Evolutionary conservation across 129 eudicot species (phyloP).

Genomic region (Helianthus annuus): DNA sequence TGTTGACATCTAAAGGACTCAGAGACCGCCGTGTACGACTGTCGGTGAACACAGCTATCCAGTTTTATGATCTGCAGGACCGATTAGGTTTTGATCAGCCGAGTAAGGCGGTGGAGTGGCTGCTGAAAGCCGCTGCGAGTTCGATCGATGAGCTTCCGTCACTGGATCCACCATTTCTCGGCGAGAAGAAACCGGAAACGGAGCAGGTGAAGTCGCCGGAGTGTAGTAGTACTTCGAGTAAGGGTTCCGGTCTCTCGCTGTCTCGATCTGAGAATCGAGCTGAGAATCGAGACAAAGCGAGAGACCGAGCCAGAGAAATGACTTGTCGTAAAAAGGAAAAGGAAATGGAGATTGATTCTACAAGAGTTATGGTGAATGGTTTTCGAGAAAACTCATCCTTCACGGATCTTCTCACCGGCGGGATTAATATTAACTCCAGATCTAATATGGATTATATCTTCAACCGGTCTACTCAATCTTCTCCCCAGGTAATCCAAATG

Average conservation of each 20-base stretch:
- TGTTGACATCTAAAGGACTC: slow-evolving; percentile 78
- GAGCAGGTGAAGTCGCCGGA: slow-evolving; percentile 51
- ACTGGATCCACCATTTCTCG: slow-evolving; percentile 54
- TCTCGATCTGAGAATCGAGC: slow-evolving; percentile 74
- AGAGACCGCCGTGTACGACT: slow-evolving; percentile 80
- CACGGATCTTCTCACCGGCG: slow-evolving; percentile 75
- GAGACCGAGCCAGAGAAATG: slow-evolving; percentile 81
- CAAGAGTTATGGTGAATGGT: slow-evolving; percentile 9
- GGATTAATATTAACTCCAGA: slow-evolving; percentile 29
- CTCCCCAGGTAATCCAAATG: slow-evolving; percentile 29
- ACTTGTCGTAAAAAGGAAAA: slow-evolving; percentile 67
- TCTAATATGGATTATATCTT: slow-evolving; percentile 62
- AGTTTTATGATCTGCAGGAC: slow-evolving; percentile 89
- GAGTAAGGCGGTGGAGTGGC: slow-evolving; percentile 95
- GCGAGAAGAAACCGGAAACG: slow-evolving; percentile 22
- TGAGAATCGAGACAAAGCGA: slow-evolving; percentile 66
- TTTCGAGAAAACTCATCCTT: slow-evolving; percentile 64
- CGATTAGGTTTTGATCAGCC: slow-evolving; percentile 90
- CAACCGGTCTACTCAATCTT: slow-evolving; percentile 30
- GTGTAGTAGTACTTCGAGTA: slow-evolving; percentile 82
- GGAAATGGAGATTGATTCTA: slow-evolving; percentile 37
- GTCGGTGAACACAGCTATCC: slow-evolving; percentile 81
- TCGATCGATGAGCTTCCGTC: slow-evolving; percentile 77
- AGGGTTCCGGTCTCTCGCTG: slow-evolving; percentile 80
- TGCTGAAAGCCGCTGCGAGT: slow-evolving; percentile 68